phyloP scores from a whole-genome alignment of 805 yeast species.

The Saccharomycopsis sp. region DNA sequence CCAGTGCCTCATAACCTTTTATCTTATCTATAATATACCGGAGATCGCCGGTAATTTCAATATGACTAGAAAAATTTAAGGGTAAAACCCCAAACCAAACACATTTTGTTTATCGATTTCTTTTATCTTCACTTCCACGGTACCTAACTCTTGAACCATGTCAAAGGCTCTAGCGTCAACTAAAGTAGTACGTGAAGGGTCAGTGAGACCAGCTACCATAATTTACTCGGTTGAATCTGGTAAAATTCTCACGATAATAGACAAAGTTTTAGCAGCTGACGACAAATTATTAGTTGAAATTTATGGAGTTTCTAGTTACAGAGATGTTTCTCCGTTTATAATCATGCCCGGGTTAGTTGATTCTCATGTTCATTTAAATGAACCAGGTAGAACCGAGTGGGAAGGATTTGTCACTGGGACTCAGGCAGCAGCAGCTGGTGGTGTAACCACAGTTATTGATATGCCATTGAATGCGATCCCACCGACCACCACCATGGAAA shows the following conservation, averaged over 20 bases:
- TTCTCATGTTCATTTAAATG: conserved; percentile 90
- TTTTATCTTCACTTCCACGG: no score
- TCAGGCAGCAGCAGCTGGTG: conserved; percentile 90
- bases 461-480: conserved; percentile 97
- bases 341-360: conserved; percentile 90
- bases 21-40: no score
- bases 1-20: no score
- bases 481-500: conserved; percentile 81
- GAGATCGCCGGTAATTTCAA: no score
- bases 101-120: no score
- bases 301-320: conserved; percentile 29
- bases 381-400: conserved; percentile 98
- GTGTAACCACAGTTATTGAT: conserved; percentile 91
- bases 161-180: conserved; percentile 58
- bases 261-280: conserved; percentile 30
- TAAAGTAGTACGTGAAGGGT: conserved; percentile 45
- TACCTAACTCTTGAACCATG: conserved; percentile 38
- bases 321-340: conserved; percentile 54
- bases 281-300: conserved; percentile 38
- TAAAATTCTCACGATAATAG: conserved; percentile 49
- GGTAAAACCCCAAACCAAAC: no score
- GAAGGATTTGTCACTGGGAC: conserved; percentile 98
- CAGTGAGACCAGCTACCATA: conserved; percentile 52
- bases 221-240: conserved; percentile 52
- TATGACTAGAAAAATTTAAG: no score